Conservation (phyloP, 805 yeast genomes). For the Kodamaea fukazawae region DNA sequence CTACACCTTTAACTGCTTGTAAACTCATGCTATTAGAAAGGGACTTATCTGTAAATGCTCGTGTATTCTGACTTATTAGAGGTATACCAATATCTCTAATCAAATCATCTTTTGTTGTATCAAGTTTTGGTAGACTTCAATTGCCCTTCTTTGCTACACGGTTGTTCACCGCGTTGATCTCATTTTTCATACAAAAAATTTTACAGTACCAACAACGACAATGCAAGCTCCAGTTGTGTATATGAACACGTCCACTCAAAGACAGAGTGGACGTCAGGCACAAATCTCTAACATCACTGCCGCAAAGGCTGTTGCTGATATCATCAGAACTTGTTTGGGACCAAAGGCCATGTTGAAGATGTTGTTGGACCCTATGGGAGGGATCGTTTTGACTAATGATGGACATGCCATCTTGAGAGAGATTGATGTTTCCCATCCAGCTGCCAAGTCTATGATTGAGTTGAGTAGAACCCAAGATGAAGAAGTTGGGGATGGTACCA, state of each 20-base stretch:
- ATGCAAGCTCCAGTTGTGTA: conserved; percentile 51
- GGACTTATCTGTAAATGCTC: too few species aligned
- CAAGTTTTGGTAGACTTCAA: too few species aligned
- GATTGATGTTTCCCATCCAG: conserved; percentile 97
- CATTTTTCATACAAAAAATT: conserved; percentile 1
- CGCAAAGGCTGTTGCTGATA: conserved; percentile 98
- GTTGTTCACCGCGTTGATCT: conserved; percentile 1
- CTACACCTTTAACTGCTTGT: too few species aligned
- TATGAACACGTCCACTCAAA: conserved; percentile 76
- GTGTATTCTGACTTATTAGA: too few species aligned
- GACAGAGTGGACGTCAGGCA: conserved; percentile 96
- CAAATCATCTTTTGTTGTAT: too few species aligned
- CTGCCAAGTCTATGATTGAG: conserved; percentile 98
- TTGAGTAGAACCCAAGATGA: conserved; percentile 96
- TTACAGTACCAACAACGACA: conserved; percentile 9
- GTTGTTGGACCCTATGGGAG: conserved; percentile 96
- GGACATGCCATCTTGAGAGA: conserved; percentile 98
- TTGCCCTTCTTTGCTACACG: too few species aligned
- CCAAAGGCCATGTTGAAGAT: conserved; percentile 99
- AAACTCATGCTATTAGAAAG: too few species aligned
- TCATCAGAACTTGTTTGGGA: conserved; percentile 95
- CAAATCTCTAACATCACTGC: conserved; percentile 97
- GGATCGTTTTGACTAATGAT: conserved; percentile 94
- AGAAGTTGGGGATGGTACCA: conserved; percentile 98
- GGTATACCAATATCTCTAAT: too few species aligned